Percentiles rank a stretch among this genome's conserved stretches.
Conservation (phyloP, 73 alveolate species). For the Durusdinium trenchii region DNA sequence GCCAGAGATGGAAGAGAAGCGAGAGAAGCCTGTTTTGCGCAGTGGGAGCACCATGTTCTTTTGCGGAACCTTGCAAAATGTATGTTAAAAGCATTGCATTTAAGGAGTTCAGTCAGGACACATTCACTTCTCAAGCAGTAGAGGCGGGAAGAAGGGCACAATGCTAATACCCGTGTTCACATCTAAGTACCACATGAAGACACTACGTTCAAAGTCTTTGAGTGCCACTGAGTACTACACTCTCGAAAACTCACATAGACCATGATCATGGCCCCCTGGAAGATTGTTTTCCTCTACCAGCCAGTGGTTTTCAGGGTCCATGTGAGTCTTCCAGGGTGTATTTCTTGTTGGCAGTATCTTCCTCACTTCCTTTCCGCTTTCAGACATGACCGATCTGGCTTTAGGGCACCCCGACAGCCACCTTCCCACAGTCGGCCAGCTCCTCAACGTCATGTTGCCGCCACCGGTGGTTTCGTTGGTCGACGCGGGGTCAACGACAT, state of each 20-base stretch:
- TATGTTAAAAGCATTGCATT: too few relatives aligned
- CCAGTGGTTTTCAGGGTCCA: background rate
- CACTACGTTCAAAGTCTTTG: too few relatives aligned
- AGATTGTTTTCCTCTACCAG: background rate
- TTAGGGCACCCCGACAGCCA: conserved; percentile 14
- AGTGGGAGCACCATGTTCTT: too few relatives aligned
- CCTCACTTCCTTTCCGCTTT: background rate
- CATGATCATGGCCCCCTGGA: background rate
- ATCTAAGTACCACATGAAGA: background rate
- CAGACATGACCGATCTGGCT: background rate
- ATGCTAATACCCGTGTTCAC: background rate
- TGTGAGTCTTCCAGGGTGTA: background rate
- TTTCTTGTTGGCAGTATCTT: background rate
- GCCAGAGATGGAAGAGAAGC: too few relatives aligned
- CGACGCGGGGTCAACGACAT: too few relatives aligned
- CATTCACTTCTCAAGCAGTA: too few relatives aligned
- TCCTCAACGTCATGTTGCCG: too few relatives aligned
- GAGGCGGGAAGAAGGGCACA: background rate
- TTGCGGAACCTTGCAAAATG: too few relatives aligned
- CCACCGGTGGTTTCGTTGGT: too few relatives aligned
- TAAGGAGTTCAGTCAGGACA: too few relatives aligned
- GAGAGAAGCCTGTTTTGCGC: too few relatives aligned
- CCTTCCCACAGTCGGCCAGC: conserved; percentile 35
- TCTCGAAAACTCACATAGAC: background rate
- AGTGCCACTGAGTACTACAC: too few relatives aligned